These are phyloP conservation scores for Dioscorea zingiberensis DNA, from an alignment of 106 monocot genomes.

Conservation along the genomic window DNA sequence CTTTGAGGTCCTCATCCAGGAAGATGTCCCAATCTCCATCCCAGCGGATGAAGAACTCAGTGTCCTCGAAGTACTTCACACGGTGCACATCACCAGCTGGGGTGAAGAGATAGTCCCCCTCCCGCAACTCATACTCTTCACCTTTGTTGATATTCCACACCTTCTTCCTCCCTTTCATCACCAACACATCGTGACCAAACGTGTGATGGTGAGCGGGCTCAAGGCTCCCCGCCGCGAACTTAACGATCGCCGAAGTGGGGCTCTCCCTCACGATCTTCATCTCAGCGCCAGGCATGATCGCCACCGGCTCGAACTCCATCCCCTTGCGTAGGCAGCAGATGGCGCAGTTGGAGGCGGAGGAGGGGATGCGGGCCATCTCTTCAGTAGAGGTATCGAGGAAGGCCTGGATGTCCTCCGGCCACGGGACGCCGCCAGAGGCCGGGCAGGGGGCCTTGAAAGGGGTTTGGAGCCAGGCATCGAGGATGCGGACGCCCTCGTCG, in stretches of 20 bases:
- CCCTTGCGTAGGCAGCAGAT: slow-evolving; percentile 67
- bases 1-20: slow-evolving; percentile 69
- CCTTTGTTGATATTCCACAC: slow-evolving; percentile 78
- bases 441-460: slow-evolving; percentile 82
- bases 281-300: slow-evolving; percentile 83
- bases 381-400: slow-evolving; percentile 57
- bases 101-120: slow-evolving; percentile 76
- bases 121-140: slow-evolving; percentile 56
- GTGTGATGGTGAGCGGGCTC: slow-evolving; percentile 96
- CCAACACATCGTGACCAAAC: slow-evolving; percentile 77
- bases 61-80: slow-evolving; percentile 83
- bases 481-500: slow-evolving; percentile 31
- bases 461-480: slow-evolving; percentile 65
- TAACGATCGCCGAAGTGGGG: slow-evolving; percentile 75
- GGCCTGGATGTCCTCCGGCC: slow-evolving; percentile 46
- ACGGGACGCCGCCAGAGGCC: slow-evolving; percentile 45
- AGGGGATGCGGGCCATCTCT: slow-evolving; percentile 63
- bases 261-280: slow-evolving; percentile 81
- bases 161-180: slow-evolving; percentile 80
- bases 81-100: slow-evolving; percentile 77
- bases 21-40: slow-evolving; percentile 93
- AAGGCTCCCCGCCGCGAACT: slow-evolving; percentile 67
- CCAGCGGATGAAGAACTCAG: slow-evolving; percentile 94
- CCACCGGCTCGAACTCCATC: slow-evolving; percentile 63
- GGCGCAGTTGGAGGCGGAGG: slow-evolving; percentile 31